Base-by-base conservation (phyloP, 2,329 filamentous ascomycete species). In the Microdochium trichocladiopsis region DNA sequence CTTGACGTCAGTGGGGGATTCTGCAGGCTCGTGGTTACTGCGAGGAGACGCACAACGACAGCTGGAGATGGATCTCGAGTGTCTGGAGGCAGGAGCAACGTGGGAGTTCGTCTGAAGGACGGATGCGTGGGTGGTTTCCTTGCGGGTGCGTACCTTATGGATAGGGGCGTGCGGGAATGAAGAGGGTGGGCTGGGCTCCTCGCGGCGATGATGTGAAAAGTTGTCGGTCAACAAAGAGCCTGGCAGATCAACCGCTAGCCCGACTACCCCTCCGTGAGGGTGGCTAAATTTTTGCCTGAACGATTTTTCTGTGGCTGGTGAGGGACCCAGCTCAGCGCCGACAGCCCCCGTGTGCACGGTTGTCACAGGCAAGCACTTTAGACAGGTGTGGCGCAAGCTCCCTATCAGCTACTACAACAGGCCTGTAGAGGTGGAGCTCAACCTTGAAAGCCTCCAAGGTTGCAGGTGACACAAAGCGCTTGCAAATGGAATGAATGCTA, bases 1-100 rank as follows among this genome's bases (percentile, higher is more conserved):
- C 55, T 57, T 48, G 53, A 58, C 50, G 61, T 63, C 53, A 62
- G 61, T 59, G 61, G 58, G 61, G 60, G 50, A n/a, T 45, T 45
- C 16, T 45, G 41, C 12, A 45, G 21, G 41, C 41, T 3, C 14
- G 6, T 16, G 21, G 10, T 45, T 16, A 16, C 16, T 18, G 41
- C 12, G 41, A 18, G n/a, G 22, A 45, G 21, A 8, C 5, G 5
- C 5, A 11, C 14, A n/a, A 37, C 5, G 14, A 37, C 33, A 8
- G 33, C 33, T 37, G 12, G 41, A 22, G 41, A 45, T 45, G 41
- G 41, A 45, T 16, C 12, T 45, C 41, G n/a, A 45, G 41, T 18
- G 21, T 16, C 18, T 16, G 18, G 41, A n/a, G n/a, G 41, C 18
- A 45, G 41, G 41, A 45, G 41, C 41, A 18, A 45, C n/a, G 41